Percentiles rank a stretch among this genome's conserved stretches.
These are phyloP conservation scores for Symbiodinium natans DNA, from an alignment of 73 alveolate species.

Conservation along the genomic window DNA sequence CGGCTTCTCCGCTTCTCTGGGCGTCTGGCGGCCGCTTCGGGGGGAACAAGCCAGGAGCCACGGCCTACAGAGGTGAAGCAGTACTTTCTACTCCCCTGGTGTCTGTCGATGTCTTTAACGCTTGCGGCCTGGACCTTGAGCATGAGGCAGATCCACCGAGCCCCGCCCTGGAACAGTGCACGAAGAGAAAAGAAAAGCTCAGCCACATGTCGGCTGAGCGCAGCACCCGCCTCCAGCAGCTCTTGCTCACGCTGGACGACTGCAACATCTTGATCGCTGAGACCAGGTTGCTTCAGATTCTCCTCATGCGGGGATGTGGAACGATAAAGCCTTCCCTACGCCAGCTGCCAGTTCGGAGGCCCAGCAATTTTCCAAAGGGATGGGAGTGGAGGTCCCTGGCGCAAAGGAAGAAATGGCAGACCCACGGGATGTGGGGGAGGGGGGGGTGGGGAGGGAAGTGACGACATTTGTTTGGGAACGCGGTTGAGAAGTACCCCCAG, in stretches of 20 bases:
- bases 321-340: neutral
- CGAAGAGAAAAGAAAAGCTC: neutral
- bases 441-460: no score
- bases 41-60: conserved; percentile 72
- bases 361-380: neutral
- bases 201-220: no score
- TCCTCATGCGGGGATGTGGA: neutral
- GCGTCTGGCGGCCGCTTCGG: conserved; percentile 1
- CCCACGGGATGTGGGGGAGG: no score
- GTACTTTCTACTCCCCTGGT: neutral
- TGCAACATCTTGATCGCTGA: conserved; percentile 66
- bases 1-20: no score
- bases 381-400: no score
- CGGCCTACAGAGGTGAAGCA: conserved; percentile 20
- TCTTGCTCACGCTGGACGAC: conserved; percentile 63
- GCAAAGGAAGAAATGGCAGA: no score
- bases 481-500: no score
- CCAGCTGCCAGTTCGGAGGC: neutral
- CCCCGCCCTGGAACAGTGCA: conserved; percentile 67
- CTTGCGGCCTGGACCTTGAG: conserved; percentile 93
- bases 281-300: conserved; percentile 28
- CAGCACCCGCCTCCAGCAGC: conserved; percentile 73
- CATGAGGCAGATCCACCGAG: conserved; percentile 77
- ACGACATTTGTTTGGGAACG: no score
- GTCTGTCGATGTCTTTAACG: no score